Conservation (phyloP, 345 rosid species). For the Euphorbia peplus region DNA sequence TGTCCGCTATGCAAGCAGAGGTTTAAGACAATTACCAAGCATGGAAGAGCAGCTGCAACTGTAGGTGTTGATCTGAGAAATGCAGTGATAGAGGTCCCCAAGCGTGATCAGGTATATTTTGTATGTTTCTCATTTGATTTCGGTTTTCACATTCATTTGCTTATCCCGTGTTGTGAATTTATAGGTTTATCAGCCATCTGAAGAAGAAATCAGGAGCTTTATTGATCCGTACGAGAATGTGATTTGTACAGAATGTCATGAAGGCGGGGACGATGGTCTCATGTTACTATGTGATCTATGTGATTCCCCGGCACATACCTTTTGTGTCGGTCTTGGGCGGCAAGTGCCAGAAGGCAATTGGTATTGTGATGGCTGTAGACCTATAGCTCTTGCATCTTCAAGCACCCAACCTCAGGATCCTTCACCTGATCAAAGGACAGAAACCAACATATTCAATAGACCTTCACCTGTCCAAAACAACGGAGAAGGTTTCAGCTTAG, state of each 20-base stretch:
- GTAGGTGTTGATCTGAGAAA: conserved; percentile 78
- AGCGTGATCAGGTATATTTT: conserved; percentile 85
- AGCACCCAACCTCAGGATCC: conserved; percentile 52
- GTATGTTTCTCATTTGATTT: conserved; percentile 5
- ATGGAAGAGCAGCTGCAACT: conserved; percentile 59
- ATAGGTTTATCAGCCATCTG: conserved; percentile 95
- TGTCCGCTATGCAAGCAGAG: conserved; percentile 97
- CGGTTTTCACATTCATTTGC: neutral
- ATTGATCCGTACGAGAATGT: conserved; percentile 92
- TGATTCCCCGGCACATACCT: conserved; percentile 98
- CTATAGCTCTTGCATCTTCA: conserved; percentile 70
- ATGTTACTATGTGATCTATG: conserved; percentile 96
- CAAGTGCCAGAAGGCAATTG: conserved; percentile 98
- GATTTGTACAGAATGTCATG: conserved; percentile 88
- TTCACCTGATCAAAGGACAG: conserved; percentile 50
- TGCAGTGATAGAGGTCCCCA: conserved; percentile 64
- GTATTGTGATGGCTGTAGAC: conserved; percentile 96
- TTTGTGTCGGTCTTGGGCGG: conserved; percentile 89
- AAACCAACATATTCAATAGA: conserved; percentile 42
- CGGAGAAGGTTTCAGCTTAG: conserved; percentile 52
- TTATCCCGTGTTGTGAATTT: no score
- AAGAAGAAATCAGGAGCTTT: conserved; percentile 94
- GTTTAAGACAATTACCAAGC: conserved; percentile 75
- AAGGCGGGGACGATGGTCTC: conserved; percentile 95
- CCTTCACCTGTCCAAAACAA: conserved; percentile 41